A percentile compares a stretch with the other conserved stretches of the same genome.
phyloP scores from a whole-genome alignment of 352 stramenopile species.

The Pythium sp. region DNA sequence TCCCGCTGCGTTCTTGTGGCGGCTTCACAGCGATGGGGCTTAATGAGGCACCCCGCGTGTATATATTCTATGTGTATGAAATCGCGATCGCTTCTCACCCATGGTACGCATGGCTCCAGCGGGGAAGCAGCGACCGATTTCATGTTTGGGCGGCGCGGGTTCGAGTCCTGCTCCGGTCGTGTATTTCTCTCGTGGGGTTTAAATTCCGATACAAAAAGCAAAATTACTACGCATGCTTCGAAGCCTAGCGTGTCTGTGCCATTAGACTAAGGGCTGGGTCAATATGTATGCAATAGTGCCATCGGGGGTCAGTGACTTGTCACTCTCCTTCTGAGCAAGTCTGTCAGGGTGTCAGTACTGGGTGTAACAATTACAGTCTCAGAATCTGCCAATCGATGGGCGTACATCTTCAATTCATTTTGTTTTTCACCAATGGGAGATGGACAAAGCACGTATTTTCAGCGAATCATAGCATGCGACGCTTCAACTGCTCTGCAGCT shows the following conservation, averaged over 20 bases:
- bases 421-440: slow-evolving; percentile 17
- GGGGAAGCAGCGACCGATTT: slow-evolving; percentile 9
- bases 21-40: not conserved
- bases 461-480: slow-evolving; percentile 2
- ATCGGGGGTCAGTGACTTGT: slow-evolving; percentile 5
- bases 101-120: slow-evolving; percentile 11
- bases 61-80: slow-evolving; percentile 10
- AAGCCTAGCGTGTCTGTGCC: slow-evolving; percentile 85
- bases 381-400: slow-evolving; percentile 87
- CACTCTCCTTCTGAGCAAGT: slow-evolving; percentile 15
- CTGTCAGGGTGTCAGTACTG: slow-evolving; percentile 87
- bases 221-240: slow-evolving; percentile 62
- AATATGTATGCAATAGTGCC: slow-evolving; percentile 80
- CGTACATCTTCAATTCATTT: slow-evolving; percentile 36
- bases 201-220: not conserved
- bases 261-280: slow-evolving; percentile 91
- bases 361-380: slow-evolving; percentile 50
- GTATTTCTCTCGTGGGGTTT: slow-evolving; percentile 13
- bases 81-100: not conserved
- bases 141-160: slow-evolving; percentile 34
- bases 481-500: not conserved
- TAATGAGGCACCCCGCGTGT: not conserved
- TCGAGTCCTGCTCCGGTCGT: slow-evolving; percentile 44
- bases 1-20: not conserved
- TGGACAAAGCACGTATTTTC: slow-evolving; percentile 18